Evolutionary conservation across 257 asterid genomes (phyloP), one percentile per base, ranked within the genome.

Genomic region (Handroanthus guayacan): DNA sequence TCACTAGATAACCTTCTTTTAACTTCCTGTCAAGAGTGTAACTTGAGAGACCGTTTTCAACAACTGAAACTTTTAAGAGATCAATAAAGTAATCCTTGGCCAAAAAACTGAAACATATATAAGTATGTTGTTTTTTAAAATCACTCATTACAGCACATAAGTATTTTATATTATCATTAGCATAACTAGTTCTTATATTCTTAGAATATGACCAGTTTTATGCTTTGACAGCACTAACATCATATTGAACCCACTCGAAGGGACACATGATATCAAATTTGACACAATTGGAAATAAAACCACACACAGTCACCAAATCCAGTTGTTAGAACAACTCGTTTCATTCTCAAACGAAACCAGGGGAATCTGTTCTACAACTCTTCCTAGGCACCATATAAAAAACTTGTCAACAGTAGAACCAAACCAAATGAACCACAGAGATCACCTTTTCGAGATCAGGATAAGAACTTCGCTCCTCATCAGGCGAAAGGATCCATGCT

Each of bases 401-500:
- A 51, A 13, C 18, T 20, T 54, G 56, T 55, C 43, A 69, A 14
- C 61, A 69, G 11, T 25, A 25, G 31, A 25, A 25, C 31, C 17
- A 68, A 48, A 78, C 45, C 43, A 39, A 37, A 47, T 8, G 25
- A 68, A 16, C 44, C 52, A 77, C 8, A 14, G 18, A 61, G 48
- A 69, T 72, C 87, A 95, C 98, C 99, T 92, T 95, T 78, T 95
- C 97, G 76, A 95, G 83, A 83, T 86, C 91, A 51, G 97, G 97
- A 77, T 55, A 78, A 62, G 98, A 90, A 78, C 95, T 89, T 87
- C 78, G 92, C 88, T 88, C 99, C 83, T 90, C 97, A 84, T 94
- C 99, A 69, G 99, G 99, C 57, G 97, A 91, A 78, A 95, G 96
- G 72, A 89, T 90, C 99, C 99, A 95, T 54, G 94, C 88, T 55